Base-by-base conservation (phyloP, 179 eudicot genomes). In the Heliamphora pulchella region DNA sequence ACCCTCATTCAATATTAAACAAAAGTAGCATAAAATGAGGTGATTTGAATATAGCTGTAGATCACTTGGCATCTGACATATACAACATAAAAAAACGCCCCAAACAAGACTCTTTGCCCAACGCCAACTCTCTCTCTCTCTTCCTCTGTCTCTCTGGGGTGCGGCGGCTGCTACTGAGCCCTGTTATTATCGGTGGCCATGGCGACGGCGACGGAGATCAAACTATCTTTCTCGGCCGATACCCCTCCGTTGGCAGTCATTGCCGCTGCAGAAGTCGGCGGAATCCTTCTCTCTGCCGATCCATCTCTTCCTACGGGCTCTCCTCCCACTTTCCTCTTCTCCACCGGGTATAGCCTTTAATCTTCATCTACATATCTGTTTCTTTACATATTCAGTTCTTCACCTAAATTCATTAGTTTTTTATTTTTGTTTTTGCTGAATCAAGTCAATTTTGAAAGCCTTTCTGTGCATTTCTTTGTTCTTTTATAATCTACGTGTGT, bases 221-320 rank as follows among this genome's bases (percentile, higher is more conserved):
- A 46, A 68, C 80, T 86, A 0, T 74, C 46, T 0, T 81, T 81
- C 47, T 13, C 98, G 4, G 81, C 90, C 51, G 96, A 89, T 83
- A 82, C 80, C 81, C 96, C 97, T 22, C 97, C 98, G 8, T 79
- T 94, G 63, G 76, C 94, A n/a, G 92, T 87, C 50, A 81, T 93
- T 51, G 86, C 87, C 55, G 95, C 92, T 1, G 91, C 94, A 0
- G 88, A 87, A 58, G 48, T 93, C 11, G 89, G 89, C 77, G 90
- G 84, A 4, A 17, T 93, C 74, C 15, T 86, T 62, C 70, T 90
- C 8, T 51, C 87, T 10, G 47, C 48, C 5, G 88, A 90, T 18
- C 65, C 96, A 0, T 81, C 93, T 81, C 93, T 90, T 13, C 72
- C 87, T 13, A 68, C 96, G 11, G 91, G 89, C 48, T 91, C 97